Evolutionary conservation across 1,284 basidiomycete genomes (phyloP), one percentile per base, ranked within the genome.

Genomic region (Exobasidium rhododendri): DNA sequence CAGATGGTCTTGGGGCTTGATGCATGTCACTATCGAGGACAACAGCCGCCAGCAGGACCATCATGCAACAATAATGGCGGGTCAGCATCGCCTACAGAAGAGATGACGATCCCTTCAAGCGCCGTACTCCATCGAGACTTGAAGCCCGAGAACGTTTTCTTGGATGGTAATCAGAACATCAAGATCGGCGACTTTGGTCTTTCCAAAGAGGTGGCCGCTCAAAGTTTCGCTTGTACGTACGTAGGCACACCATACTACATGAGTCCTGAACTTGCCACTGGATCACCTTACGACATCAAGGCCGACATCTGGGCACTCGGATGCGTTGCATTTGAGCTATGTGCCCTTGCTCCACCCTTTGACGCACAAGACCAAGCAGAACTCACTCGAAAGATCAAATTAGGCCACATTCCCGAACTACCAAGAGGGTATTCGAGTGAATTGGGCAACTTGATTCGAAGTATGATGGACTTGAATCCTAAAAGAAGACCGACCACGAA

Each of bases 191-290:
- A 98, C 81, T 97, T 97, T 82, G 94, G 94, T 0, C 82, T 98
- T 20, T 92, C 90, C 40, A 97, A 97, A 78, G 91, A 92, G 31
- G 88, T 97, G 69, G 84, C 87, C 0, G 87, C 90, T 0, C 60
- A 61, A 29, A 88, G 86, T 62, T 94, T 97, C 73, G 93, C 94
- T 5, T 91, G 88, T 71, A 98, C 94, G 29, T 98, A 97, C 68
- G 94, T 97, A 66, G 94, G 94, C 55, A 97, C 94, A 7, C 94
- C 94, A 1, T 94, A 97, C 75, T 97, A 98, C 82, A 97, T 98
- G 94, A 94, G 92, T 1, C 94, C 94, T 0, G 94, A 97, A 81
- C 85, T 97, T 24, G 92, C 97, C 84, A 91, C 92, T 80, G 93
- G 96, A 75, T 92, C 91, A 78, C 87, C 90, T 4, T 98, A 98